Evolutionary conservation across 805 yeast genomes (phyloP), one percentile per base, ranked within the genome.

Genomic region (Maudiozyma bulderi): DNA sequence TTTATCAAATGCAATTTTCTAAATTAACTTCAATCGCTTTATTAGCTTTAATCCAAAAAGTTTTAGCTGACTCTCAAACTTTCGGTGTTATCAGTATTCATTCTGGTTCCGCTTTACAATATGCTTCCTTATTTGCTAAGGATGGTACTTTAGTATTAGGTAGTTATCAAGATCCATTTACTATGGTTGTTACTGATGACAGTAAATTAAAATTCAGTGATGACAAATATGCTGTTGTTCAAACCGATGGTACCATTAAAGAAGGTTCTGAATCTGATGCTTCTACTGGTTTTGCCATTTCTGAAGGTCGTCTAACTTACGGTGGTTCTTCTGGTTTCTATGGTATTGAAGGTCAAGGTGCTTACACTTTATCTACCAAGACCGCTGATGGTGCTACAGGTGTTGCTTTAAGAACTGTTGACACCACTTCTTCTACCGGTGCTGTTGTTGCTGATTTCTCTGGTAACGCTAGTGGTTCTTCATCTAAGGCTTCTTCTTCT

Each of bases 231-330:
- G 68, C 62, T 32, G 62, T 59, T 45, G 64, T 61, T 30, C 49
- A 45, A 44, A 40, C 52, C 13, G 62, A 55, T 43, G 64, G 64
- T 42, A 40, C 58, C 31, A 43, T 58, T 8, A 54, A 49, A 11
- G 55, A 52, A 28, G 61, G 61, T 41, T 47, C 55, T 30, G 58
- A 54, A 48, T 47, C 57, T 20, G 59, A 61, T 41, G 64, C 57
- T 42, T 44, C 66, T 30, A 51, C 66, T 15, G 71, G 74, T 3
- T 76, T 72, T 57, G 55, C 73, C 29, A 64, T 76, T 54, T 31
- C 56, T 7, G 58, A 65, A 43, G 74, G 72, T 37, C 54, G 65
- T 57, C 66, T 76, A 59, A 54, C 56, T 4, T 70, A 61, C 58
- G 51, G 65, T 37, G 70, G 68, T 43, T 54, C 62, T 32, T 50